Percentiles rank a stretch among this genome's conserved stretches.
These are phyloP conservation scores for Daedaleopsis sinensis DNA, from an alignment of 768 basidiomycete species.

Conservation along the genomic window DNA sequence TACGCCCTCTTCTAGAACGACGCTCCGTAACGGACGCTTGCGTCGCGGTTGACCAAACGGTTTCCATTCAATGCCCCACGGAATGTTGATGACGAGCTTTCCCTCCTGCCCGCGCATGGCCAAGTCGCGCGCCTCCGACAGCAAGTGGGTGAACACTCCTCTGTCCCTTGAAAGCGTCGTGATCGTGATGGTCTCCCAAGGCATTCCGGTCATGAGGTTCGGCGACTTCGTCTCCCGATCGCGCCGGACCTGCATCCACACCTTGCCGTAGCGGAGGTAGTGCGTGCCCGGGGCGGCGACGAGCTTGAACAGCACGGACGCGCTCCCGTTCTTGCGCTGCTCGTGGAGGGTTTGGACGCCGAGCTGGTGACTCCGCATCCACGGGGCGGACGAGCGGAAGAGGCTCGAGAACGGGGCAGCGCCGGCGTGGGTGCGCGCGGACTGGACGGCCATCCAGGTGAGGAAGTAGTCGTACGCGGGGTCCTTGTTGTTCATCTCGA, in stretches of 20 bases:
- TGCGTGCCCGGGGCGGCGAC: slow-evolving; percentile 96
- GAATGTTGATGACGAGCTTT: slow-evolving; percentile 93
- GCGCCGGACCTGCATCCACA: slow-evolving; percentile 98
- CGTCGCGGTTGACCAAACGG: slow-evolving; percentile 92
- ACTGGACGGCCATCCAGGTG: slow-evolving; percentile 88
- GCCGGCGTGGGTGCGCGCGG: slow-evolving; percentile 39
- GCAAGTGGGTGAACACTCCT: slow-evolving; percentile 72
- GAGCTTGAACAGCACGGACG: slow-evolving; percentile 87
- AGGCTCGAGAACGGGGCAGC: slow-evolving; percentile 28
- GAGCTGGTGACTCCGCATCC: slow-evolving; percentile 85
- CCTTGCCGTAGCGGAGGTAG: slow-evolving; percentile 85
- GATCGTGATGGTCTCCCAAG: slow-evolving; percentile 97
- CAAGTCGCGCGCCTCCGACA: slow-evolving; percentile 87
- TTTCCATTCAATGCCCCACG: slow-evolving; percentile 96
- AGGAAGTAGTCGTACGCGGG: slow-evolving; percentile 96
- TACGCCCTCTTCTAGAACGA: slow-evolving; percentile 83
- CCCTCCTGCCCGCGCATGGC: slow-evolving; percentile 88
- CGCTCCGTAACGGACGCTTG: slow-evolving; percentile 85
- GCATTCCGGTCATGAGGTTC: slow-evolving; percentile 87
- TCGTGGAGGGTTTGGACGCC: slow-evolving; percentile 93
- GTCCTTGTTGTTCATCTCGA: slow-evolving; percentile 97
- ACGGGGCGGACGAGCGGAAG: slow-evolving; percentile 34
- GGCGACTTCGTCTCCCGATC: slow-evolving; percentile 93
- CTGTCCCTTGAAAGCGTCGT: slow-evolving; percentile 92
- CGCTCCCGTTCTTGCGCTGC: slow-evolving; percentile 88